phyloP scores from a whole-genome alignment of 805 yeast genomes.

The Nakazawaea pomicola region DNA sequence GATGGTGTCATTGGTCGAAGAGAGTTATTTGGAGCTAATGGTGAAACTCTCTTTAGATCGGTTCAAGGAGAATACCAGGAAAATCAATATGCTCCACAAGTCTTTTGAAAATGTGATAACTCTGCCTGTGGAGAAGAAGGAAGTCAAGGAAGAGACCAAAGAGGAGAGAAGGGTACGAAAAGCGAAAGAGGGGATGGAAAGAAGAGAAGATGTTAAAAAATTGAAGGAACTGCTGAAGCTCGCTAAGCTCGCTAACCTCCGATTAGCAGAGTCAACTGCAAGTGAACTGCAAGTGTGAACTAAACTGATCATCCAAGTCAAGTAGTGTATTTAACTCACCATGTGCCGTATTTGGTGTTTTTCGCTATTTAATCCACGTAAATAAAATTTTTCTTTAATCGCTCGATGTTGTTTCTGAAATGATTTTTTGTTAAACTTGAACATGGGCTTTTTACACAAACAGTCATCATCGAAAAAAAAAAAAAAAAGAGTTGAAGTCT shows the following conservation, averaged over 20 bases:
- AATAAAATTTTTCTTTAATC: background rate
- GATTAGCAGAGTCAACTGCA: background rate
- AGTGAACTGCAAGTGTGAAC: no score
- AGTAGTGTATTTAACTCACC: slow-evolving; percentile 2
- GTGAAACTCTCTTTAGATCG: slow-evolving; percentile 55
- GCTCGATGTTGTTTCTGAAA: no score
- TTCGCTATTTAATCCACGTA: background rate
- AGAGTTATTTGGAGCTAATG: slow-evolving; percentile 44
- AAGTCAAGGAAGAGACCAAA: slow-evolving; percentile 37
- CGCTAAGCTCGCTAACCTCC: background rate
- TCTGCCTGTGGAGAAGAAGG: slow-evolving; percentile 4
- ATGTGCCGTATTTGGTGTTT: no score
- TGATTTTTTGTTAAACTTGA: no score
- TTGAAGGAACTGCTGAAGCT: slow-evolving; percentile 15
- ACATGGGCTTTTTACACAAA: no score
- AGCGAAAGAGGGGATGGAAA: slow-evolving; percentile 42
- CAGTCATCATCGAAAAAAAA: no score
- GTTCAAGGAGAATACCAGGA: slow-evolving; percentile 59
- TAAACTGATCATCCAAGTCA: no score
- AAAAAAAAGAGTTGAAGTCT: background rate
- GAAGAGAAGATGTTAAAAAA: slow-evolving; percentile 18
- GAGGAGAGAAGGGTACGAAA: slow-evolving; percentile 54
- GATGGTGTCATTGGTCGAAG: slow-evolving; percentile 41
- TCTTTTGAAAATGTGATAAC: slow-evolving; percentile 33
- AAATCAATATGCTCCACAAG: slow-evolving; percentile 43